Evolutionary conservation across 495 filamentous ascomycete genomes (phyloP), one percentile per base, ranked within the genome.

Genomic region (Daldinia bambusicola): DNA sequence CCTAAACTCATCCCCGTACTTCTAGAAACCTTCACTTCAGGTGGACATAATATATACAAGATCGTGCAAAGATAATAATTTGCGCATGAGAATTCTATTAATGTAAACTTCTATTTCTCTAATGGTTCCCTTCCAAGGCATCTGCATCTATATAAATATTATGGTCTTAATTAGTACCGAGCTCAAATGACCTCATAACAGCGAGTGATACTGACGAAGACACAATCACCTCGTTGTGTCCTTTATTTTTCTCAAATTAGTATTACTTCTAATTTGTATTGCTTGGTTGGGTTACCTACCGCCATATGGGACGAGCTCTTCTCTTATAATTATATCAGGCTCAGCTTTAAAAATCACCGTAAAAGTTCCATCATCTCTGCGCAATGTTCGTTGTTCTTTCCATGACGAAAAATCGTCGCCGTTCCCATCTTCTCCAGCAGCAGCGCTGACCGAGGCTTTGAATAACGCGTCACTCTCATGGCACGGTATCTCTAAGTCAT

Each of bases 401-500:
- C 82, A 81, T 32, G 67, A 62, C 9, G 71, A 71, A 13, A 86
- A 74, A 1, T 41, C 61, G 6, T 72, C 74, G 6, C 73, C 60
- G 26, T 77, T 79, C 50, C 78, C 56, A 0, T 61, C 68, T 26
- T 62, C 57, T 7, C 69, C 58, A 4, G 85, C 72, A 14, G 78
- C 76, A 5, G 89, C 91, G 63, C 82, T 83, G 3, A 85, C 86
- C 34, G 85, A 85, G 7, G 84, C 78, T 20, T 78, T 78, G 63
- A 87, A 86, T 30, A 91, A 74, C 73, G 59, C 76, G 71, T 92
- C 86, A 77, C 80, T 89, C 79, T 85, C 85, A 61, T 71, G 79
- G 78, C 84, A 92, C 0, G 92, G 89, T 71, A 96, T 95, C 63
- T 95, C 91, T 50, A 80, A 82, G 77, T 96, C 93, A 71, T 95